Percentiles rank a stretch among this genome's conserved stretches.
phyloP scores from a whole-genome alignment of 805 yeast genomes.

The Dipodascus albidus region DNA sequence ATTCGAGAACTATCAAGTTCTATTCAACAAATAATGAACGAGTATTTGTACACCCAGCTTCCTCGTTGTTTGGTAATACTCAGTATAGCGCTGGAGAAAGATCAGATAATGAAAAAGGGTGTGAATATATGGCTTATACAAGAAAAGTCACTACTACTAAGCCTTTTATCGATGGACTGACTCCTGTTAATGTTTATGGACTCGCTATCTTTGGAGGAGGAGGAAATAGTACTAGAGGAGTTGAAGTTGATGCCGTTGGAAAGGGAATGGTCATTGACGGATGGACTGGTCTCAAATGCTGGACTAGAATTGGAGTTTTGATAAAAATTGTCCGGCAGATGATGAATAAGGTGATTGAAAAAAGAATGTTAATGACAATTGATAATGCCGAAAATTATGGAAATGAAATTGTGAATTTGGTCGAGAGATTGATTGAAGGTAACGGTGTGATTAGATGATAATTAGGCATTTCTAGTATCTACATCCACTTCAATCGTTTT shows the following conservation, averaged over 20 bases:
- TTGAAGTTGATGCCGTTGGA: constrained; percentile 47
- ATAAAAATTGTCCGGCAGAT: constrained; percentile 56
- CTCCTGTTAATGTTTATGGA: constrained; percentile 68
- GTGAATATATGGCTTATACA: constrained; percentile 52
- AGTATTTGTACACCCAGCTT: constrained; percentile 81
- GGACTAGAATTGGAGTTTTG: constrained; percentile 90
- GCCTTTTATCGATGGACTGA: constrained; percentile 58
- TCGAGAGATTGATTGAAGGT: constrained; percentile 22
- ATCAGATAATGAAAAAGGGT: constrained; percentile 6
- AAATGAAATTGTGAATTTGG: constrained; percentile 20
- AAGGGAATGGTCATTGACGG: constrained; percentile 67
- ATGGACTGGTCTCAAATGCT: constrained; percentile 86
- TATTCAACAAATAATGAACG: constrained; percentile 47
- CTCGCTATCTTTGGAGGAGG: constrained; percentile 75
- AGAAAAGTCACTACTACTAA: constrained; percentile 47
- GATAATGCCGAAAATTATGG: constrained; percentile 23
- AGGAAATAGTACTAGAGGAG: constrained; percentile 4
- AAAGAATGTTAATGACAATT: constrained; percentile 45
- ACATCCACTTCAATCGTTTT: no score
- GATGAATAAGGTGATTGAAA: constrained; percentile 56
- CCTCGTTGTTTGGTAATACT: constrained; percentile 50
- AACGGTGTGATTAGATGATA: constrained; percentile 16
- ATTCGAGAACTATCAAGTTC: constrained; percentile 56
- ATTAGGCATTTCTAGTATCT: no score
- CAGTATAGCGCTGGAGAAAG: constrained; percentile 21